A percentile compares a stretch with the other conserved stretches of the same genome.
phyloP scores from a whole-genome alignment of 129 eudicot genomes.

The Arctium lappa region DNA sequence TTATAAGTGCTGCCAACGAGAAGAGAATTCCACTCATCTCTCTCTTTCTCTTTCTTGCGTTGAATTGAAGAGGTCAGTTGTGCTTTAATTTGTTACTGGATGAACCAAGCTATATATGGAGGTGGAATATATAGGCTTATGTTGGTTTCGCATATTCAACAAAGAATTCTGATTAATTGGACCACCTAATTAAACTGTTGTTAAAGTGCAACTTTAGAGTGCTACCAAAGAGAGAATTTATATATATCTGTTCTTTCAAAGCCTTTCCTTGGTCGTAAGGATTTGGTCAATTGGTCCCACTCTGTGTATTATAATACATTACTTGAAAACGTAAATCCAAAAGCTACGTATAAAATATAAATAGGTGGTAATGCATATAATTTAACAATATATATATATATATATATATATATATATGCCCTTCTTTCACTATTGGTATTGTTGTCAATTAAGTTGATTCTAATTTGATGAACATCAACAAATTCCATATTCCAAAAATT shows the following conservation, averaged over 20 bases:
- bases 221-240: constrained; percentile 15
- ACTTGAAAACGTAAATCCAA: too few species aligned
- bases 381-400: too few species aligned
- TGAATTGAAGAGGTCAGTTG: neutral
- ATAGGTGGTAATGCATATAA: too few species aligned
- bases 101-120: neutral
- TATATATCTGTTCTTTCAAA: constrained; percentile 4
- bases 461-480: too few species aligned
- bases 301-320: too few species aligned
- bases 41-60: neutral
- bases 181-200: constrained; percentile 14
- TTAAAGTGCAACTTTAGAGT: constrained; percentile 37
- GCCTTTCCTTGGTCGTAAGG: constrained; percentile 20
- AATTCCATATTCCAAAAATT: too few species aligned
- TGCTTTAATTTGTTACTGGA: neutral
- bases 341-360: too few species aligned
- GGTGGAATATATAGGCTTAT: neutral
- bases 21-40: constrained; percentile 9
- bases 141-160: neutral
- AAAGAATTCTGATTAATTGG: neutral
- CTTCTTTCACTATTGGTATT: too few species aligned
- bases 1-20: neutral
- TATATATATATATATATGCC: too few species aligned
- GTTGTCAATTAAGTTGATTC: too few species aligned
- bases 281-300: neutral